Conservation (phyloP, 257 asterid genomes). For the Solanum commersonii region DNA sequence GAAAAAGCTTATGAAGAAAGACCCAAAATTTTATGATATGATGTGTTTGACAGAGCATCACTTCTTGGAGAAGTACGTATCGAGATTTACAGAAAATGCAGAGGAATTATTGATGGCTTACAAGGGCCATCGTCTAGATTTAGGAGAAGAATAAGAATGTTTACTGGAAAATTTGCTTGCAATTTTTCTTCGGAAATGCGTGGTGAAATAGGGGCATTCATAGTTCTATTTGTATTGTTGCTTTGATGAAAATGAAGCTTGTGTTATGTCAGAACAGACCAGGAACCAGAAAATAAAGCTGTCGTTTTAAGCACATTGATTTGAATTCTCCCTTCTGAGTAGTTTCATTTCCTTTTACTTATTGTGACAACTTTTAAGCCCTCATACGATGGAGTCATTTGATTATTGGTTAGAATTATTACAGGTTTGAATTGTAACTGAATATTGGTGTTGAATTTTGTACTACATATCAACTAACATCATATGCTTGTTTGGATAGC, state of each 20-base stretch:
- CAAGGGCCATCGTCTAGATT: conserved; percentile 1
- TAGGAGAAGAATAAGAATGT: background rate
- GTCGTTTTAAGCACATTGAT: background rate
- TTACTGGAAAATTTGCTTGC: background rate
- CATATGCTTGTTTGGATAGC: background rate
- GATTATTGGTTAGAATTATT: background rate
- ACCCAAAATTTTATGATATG: background rate
- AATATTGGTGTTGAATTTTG: background rate
- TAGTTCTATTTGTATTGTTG: background rate
- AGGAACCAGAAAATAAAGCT: background rate
- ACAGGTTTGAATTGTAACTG: background rate
- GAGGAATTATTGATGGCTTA: conserved; percentile 9
- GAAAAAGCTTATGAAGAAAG: conserved; percentile 8
- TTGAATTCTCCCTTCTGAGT: background rate
- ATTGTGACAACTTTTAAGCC: background rate
- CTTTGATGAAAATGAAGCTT: background rate
- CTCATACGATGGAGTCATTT: background rate
- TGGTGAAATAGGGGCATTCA: background rate
- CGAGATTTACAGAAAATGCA: conserved; percentile 4
- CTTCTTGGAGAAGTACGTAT: conserved; percentile 13
- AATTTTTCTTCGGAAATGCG: background rate
- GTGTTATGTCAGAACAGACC: background rate
- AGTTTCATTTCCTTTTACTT: background rate
- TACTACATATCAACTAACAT: background rate
- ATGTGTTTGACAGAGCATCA: background rate